phyloP scores from a whole-genome alignment of 1,284 basidiomycete genomes.

The Clitocybe nebularis region DNA sequence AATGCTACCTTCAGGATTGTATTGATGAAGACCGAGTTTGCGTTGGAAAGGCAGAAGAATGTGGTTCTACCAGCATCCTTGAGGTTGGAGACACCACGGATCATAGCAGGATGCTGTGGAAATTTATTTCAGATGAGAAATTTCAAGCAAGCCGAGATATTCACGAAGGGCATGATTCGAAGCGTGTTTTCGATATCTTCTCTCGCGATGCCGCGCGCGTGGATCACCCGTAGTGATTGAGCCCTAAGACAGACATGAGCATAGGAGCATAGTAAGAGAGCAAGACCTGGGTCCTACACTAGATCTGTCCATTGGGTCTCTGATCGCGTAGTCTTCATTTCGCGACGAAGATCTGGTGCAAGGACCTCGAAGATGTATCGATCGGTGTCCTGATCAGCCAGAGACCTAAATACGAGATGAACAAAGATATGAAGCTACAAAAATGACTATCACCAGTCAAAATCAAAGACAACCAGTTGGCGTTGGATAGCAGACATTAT shows the following conservation, averaged over 20 bases:
- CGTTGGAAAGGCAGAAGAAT: constrained; percentile 91
- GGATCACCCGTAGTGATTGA: constrained; percentile 69
- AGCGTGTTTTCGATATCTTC: constrained; percentile 80
- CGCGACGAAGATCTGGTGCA: constrained; percentile 78
- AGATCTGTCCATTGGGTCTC: constrained; percentile 91
- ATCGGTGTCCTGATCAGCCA: constrained; percentile 96
- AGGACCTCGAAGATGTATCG: constrained; percentile 95
- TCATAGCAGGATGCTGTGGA: constrained; percentile 93
- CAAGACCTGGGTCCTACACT: too few relatives aligned
- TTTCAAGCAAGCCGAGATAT: constrained; percentile 2
- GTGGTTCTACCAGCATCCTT: constrained; percentile 70
- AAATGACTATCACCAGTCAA: constrained; percentile 77
- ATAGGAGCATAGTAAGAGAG: too few relatives aligned
- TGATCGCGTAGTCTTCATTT: constrained; percentile 71
- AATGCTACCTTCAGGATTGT: constrained; percentile 75
- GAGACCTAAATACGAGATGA: constrained; percentile 51
- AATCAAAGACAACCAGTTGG: constrained; percentile 93
- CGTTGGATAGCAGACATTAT: constrained; percentile 42
- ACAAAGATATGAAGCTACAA: constrained; percentile 1
- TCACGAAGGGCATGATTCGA: constrained; percentile 76
- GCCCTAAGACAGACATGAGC: too few relatives aligned
- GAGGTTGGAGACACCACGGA: constrained; percentile 77
- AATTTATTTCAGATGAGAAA: constrained; percentile 3
- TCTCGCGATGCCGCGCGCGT: constrained; percentile 63
- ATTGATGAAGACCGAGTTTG: constrained; percentile 89